Conservation (phyloP, 192 early-diverging fungal species). For the Helicostylum pulchrum region DNA sequence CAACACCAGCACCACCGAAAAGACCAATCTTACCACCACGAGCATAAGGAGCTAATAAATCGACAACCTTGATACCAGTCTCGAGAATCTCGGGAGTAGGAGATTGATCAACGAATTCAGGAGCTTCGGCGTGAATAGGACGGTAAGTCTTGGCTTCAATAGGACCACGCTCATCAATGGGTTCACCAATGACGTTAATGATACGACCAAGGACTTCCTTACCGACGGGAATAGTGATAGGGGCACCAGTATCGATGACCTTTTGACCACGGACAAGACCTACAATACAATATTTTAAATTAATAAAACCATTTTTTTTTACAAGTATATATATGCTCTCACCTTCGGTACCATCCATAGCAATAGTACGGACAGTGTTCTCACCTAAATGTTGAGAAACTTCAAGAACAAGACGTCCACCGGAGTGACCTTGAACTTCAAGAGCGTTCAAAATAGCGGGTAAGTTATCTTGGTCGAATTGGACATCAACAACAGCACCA, state of each 20-base stretch:
- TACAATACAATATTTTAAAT: background rate
- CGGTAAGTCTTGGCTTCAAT: conserved; percentile 84
- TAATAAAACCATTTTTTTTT: background rate
- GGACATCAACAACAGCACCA: conserved; percentile 99
- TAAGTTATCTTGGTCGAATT: conserved; percentile 87
- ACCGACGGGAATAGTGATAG: conserved; percentile 92
- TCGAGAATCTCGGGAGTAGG: conserved; percentile 92
- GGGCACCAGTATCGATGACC: conserved; percentile 90
- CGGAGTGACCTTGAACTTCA: conserved; percentile 81
- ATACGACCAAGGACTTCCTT: conserved; percentile 96
- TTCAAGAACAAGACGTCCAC: conserved; percentile 89
- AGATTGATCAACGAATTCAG: conserved; percentile 94
- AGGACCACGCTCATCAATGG: conserved; percentile 96
- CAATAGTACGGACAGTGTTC: conserved; percentile 99
- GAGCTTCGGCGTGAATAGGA: conserved; percentile 92
- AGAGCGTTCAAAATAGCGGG: conserved; percentile 97
- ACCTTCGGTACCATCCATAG: conserved; percentile 97
- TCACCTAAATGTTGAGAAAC: conserved; percentile 98
- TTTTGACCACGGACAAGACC: conserved; percentile 95
- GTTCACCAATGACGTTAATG: conserved; percentile 99
- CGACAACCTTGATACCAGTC: conserved; percentile 99
- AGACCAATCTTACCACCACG: conserved; percentile 98
- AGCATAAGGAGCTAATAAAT: conserved; percentile 95
- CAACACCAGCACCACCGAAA: conserved; percentile 99
- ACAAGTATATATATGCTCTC: background rate